phyloP scores from a whole-genome alignment of 768 basidiomycete genomes.

The Cystofilobasidium macerans region DNA sequence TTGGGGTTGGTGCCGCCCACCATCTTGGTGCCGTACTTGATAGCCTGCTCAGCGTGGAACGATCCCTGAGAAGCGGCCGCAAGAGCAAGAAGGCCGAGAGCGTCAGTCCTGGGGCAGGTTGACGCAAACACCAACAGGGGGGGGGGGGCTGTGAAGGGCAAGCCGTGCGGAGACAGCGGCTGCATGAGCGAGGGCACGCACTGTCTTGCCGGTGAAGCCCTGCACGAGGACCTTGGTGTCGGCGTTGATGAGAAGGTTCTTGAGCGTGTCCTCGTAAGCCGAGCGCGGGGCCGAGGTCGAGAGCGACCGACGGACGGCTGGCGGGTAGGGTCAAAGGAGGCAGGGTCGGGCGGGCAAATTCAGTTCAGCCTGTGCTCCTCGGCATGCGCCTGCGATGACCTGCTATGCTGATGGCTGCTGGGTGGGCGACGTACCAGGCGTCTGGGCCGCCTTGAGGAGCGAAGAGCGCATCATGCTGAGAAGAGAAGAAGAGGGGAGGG shows the following conservation, averaged over 20 bases:
- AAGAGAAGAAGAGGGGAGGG: neutral
- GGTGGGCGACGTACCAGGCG: neutral
- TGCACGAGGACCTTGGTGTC: slow-evolving; percentile 91
- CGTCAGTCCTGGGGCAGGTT: too few species aligned
- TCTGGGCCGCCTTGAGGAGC: neutral
- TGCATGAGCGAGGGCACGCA: slow-evolving; percentile 38
- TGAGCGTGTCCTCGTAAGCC: slow-evolving; percentile 25
- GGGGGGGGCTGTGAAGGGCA: too few species aligned
- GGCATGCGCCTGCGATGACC: neutral
- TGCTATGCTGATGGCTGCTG: too few species aligned
- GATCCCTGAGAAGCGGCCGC: slow-evolving; percentile 51
- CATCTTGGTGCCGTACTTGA: slow-evolving; percentile 76
- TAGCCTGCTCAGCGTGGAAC: slow-evolving; percentile 86
- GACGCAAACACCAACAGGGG: too few species aligned
- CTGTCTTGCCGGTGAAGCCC: slow-evolving; percentile 86
- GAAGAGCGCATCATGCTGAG: neutral
- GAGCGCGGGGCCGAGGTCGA: slow-evolving; percentile 19
- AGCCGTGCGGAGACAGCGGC: too few species aligned
- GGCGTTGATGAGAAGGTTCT: slow-evolving; percentile 28
- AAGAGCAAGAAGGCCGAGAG: neutral
- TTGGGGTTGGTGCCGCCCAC: slow-evolving; percentile 86
- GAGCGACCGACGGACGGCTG: slow-evolving; percentile 24
- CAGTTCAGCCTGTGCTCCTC: neutral
- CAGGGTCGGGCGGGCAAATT: neutral
- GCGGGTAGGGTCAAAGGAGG: neutral